Base-by-base conservation (phyloP, 1,139 yeast genomes). In the Saccharomyces hybrid region DNA sequence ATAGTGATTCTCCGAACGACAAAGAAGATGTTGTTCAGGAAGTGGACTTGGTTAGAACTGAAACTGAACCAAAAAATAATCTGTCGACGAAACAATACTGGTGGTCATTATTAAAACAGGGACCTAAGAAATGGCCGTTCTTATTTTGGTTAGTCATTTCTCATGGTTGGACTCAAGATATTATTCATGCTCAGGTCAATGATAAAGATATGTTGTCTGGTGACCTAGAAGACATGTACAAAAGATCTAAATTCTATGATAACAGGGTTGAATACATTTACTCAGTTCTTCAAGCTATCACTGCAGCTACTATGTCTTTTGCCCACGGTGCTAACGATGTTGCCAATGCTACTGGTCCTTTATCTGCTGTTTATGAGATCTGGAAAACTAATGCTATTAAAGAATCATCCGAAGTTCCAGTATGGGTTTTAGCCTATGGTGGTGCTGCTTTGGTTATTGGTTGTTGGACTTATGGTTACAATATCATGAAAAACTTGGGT, bases 301-400 rank as follows among this genome's bases (percentile, higher is more conserved):
- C 91, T 53, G 91, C 95, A 25, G 79, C 84, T 64, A 85, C 90
- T 58, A 85, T 85, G 84, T 84, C 91, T 3, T 84, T 86, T 70
- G 88, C 91, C 16, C 95, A 86, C 66, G 89, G 95, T 59, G 84
- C 93, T 47, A 86, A 86, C 67, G 95, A 86, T 72, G 84, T 86
- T 61, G 79, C 91, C 52, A 86, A 86, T 65, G 91, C 93, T 46
- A 81, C 88, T 41, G 93, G 89, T 61, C 93, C 93, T 34, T 75
- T 84, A 63, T 74, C 90, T 42, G 78, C 90, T 27, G 79, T 85
- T 38, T 86, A 83, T 68, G 70, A 77, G 52, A 76, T 83, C 25
- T 86, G 90, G 89, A 70, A 70, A 14, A 70, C 81, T 49, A 82
- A 83, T 66, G 67, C 73, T 4, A 74, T 75, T 48, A 72, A 73